Base-by-base conservation (phyloP, 2,329 filamentous ascomycete species). In the Botrytis pseudocinerea region DNA sequence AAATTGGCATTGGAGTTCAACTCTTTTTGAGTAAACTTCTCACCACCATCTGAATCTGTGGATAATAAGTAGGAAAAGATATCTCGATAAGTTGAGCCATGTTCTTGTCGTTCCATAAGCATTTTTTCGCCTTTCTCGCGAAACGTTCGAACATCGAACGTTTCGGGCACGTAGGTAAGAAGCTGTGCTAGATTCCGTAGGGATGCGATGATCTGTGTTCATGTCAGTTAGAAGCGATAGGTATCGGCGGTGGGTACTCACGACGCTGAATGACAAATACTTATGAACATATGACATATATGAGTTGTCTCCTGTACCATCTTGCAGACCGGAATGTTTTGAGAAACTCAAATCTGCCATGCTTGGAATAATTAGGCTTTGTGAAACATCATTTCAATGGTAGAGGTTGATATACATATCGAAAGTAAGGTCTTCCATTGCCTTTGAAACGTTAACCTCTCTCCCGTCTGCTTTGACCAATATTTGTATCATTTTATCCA, bases 261-360 rank as follows among this genome's bases (percentile, higher is more conserved):
- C 75, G 5, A 64, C 63, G 28, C 59, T 38, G 18, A 70, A 73
- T 4, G 66, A 42, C 64, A 76, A 73, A 48, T 75, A 75, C 28
- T 75, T 74, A 38, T 76, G 75, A 4, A 75, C 70, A 68, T 75
- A 75, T 22, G 70, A 69, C 73, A 76, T 75, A 46, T 75, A 76
- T 32, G 61, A 42, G 44, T 66, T 71, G 14, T 74, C 73, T 9
- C 73, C 72, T 25, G 48, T 76, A 12, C 75, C 76, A 38, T 73
- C 74, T 62, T 74, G 75, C 70, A 73, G 73, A 28, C 74, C 70
- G 4, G 71, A n/a, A 66, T 77, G 65, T 22, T 76, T 57, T 9
- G 69, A 73, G 64, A 77, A 77, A 32, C 66, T 70, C 7, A 77
- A 61, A 51, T 75, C 76, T 12, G 73, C 66, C 71, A 76, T 77